phyloP scores from a whole-genome alignment of 2,329 filamentous ascomycete species.

The Neopestalotiopsis clavispora region DNA sequence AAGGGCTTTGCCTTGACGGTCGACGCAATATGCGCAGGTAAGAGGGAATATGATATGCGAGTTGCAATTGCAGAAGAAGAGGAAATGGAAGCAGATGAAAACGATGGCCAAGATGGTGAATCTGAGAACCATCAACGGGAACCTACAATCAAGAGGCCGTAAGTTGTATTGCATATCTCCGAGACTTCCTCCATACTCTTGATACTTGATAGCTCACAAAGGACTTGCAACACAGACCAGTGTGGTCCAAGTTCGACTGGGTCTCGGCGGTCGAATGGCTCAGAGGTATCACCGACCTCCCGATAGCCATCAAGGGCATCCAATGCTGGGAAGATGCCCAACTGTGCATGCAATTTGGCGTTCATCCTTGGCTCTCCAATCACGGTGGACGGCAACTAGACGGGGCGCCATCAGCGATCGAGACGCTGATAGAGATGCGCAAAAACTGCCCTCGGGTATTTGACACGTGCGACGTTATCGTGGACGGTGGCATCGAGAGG shows the following conservation, averaged over 20 bases:
- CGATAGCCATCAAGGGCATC: constrained; percentile 90
- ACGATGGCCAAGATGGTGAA: neutral
- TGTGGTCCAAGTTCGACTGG: constrained; percentile 18
- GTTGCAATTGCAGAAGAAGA: neutral
- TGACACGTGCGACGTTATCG: constrained; percentile 34
- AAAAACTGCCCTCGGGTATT: constrained; percentile 38
- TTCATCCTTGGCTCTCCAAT: constrained; percentile 73
- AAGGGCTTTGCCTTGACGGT: constrained; percentile 10
- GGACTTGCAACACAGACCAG: neutral
- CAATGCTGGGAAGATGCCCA: constrained; percentile 91
- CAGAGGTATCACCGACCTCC: constrained; percentile 75
- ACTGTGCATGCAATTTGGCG: constrained; percentile 62
- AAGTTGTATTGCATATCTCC: neutral
- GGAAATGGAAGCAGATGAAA: neutral
- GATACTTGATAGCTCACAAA: neutral
- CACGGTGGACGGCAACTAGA: constrained; percentile 87
- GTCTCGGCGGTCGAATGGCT: constrained; percentile 73
- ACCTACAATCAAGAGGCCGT: constrained; percentile 12
- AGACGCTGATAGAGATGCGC: constrained; percentile 40
- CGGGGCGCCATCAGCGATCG: constrained; percentile 39
- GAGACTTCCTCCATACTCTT: neutral
- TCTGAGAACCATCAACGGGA: neutral
- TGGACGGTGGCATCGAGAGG: constrained; percentile 43
- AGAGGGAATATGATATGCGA: constrained; percentile 2
- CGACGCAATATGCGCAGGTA: constrained; percentile 4